phyloP scores from a whole-genome alignment of 306 rosid genomes.

The Ormosia emarginata region DNA sequence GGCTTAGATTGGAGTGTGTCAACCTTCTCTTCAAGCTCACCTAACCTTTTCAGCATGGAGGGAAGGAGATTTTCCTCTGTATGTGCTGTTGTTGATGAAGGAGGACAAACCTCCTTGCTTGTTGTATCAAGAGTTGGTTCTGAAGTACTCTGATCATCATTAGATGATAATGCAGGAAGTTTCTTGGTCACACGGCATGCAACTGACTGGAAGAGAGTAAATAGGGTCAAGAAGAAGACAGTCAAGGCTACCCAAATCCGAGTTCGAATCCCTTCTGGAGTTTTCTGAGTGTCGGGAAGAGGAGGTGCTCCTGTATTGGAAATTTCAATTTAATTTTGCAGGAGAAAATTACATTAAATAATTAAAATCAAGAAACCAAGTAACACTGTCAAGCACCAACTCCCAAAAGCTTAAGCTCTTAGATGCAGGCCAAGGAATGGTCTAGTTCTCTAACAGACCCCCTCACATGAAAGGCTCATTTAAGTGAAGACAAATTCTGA shows the following conservation, averaged over 20 bases:
- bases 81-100: slow-evolving; percentile 42
- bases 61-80: slow-evolving; percentile 61
- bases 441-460: not conserved
- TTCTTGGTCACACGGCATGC: slow-evolving; percentile 47
- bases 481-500: not conserved
- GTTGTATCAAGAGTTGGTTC: slow-evolving; percentile 33
- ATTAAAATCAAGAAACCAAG: slow-evolving; percentile 11
- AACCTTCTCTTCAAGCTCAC: slow-evolving; percentile 92
- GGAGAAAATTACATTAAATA: slow-evolving; percentile 8
- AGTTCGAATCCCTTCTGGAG: slow-evolving; percentile 55
- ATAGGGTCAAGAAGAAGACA: slow-evolving; percentile 64
- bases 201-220: slow-evolving; percentile 46
- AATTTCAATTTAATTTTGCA: slow-evolving; percentile 11
- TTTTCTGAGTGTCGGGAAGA: slow-evolving; percentile 29
- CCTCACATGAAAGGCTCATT: not conserved
- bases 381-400: not conserved
- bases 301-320: slow-evolving; percentile 51
- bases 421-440: not conserved
- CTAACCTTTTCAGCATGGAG: slow-evolving; percentile 60
- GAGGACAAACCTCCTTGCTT: slow-evolving; percentile 35
- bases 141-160: slow-evolving; percentile 34
- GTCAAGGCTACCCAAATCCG: slow-evolving; percentile 55
- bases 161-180: slow-evolving; percentile 42
- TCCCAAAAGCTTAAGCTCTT: not conserved
- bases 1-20: slow-evolving; percentile 85